Evolutionary conservation across 1,284 basidiomycete species (phyloP).

Genomic region (Ceratobasidium sp.): DNA sequence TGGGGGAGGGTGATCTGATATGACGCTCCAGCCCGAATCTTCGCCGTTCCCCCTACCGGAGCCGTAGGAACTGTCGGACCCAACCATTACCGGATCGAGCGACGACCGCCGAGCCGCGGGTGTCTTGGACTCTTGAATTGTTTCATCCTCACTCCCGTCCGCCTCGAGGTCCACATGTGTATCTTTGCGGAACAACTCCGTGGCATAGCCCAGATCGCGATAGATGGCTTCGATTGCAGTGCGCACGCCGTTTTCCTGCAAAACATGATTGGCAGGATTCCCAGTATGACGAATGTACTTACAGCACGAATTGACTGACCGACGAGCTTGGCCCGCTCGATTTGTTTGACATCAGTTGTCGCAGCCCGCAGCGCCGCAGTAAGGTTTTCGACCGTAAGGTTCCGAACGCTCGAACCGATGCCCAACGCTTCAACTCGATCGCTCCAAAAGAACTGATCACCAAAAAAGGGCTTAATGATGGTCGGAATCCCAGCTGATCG

Average conservation of each 20-base stretch:
- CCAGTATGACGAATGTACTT: slow-evolving; percentile 45
- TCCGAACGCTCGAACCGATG: slow-evolving; percentile 83
- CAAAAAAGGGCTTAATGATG: slow-evolving; percentile 96
- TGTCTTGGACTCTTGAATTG: slow-evolving; percentile 37
- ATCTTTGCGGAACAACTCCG: slow-evolving; percentile 29
- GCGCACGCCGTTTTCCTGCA: slow-evolving; percentile 85
- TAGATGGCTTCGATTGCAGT: slow-evolving; percentile 92
- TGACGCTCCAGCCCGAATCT: slow-evolving; percentile 33
- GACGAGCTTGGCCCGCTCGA: slow-evolving; percentile 78
- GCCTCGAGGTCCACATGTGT: slow-evolving; percentile 1
- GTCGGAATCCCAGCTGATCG: slow-evolving; percentile 86
- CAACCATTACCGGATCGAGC: slow-evolving; percentile 35
- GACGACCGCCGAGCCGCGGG: slow-evolving; percentile 36
- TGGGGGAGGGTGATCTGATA: slow-evolving; percentile 32
- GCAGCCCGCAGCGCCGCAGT: slow-evolving; percentile 79
- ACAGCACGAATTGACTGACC: slow-evolving; percentile 86
- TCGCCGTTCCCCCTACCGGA: slow-evolving; percentile 27
- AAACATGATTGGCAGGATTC: slow-evolving; percentile 22
- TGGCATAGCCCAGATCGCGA: slow-evolving; percentile 88
- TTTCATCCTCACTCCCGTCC: slow-evolving; percentile 34
- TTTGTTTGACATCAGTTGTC: slow-evolving; percentile 87
- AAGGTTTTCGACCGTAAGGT: slow-evolving; percentile 79
- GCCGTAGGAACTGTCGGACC: slow-evolving; percentile 14
- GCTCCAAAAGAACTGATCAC: slow-evolving; percentile 97
- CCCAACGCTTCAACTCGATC: slow-evolving; percentile 93